These are phyloP conservation scores for Lunasporangiospora selenospora DNA, from an alignment of 192 early-diverging fungal species.

Conservation along the genomic window DNA sequence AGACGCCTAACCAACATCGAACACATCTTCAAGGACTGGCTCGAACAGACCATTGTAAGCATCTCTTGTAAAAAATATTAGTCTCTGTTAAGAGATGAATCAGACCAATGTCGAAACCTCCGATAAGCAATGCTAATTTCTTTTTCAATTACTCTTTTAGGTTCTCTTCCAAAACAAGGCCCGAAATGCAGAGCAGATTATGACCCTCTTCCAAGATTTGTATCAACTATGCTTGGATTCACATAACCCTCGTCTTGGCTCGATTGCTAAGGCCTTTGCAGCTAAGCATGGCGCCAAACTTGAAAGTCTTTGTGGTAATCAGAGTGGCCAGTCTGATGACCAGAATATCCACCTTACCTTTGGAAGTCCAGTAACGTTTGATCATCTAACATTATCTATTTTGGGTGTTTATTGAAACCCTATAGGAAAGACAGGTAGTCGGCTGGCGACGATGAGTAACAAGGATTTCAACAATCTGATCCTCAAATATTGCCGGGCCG, in stretches of 20 bases:
- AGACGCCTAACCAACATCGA: slow-evolving; percentile 70
- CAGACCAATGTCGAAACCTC: background rate
- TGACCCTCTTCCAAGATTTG: slow-evolving; percentile 59
- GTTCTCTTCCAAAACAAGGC: slow-evolving; percentile 18
- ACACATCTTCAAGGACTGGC: slow-evolving; percentile 73
- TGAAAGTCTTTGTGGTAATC: slow-evolving; percentile 50
- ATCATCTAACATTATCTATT: background rate
- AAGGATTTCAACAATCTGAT: slow-evolving; percentile 53
- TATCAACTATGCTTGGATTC: slow-evolving; percentile 55
- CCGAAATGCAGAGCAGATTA: slow-evolving; percentile 40
- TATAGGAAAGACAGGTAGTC: slow-evolving; percentile 60
- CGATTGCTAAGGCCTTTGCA: slow-evolving; percentile 46
- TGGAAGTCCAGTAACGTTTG: too few species aligned
- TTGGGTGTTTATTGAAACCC: slow-evolving; percentile 14
- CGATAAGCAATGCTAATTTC: background rate
- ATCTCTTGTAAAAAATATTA: too few species aligned
- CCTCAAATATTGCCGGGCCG: slow-evolving; percentile 47
- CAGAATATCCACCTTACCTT: too few species aligned
- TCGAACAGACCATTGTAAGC: slow-evolving; percentile 59
- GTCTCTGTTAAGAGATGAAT: too few species aligned
- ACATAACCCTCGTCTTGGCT: slow-evolving; percentile 31
- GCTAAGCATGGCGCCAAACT: slow-evolving; percentile 39
- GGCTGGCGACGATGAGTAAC: slow-evolving; percentile 47
- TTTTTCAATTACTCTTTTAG: slow-evolving; percentile 10
- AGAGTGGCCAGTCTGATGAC: too few species aligned